Conservation (phyloP, 2,329 filamentous ascomycete genomes). For the Parastagonospora avenae region DNA sequence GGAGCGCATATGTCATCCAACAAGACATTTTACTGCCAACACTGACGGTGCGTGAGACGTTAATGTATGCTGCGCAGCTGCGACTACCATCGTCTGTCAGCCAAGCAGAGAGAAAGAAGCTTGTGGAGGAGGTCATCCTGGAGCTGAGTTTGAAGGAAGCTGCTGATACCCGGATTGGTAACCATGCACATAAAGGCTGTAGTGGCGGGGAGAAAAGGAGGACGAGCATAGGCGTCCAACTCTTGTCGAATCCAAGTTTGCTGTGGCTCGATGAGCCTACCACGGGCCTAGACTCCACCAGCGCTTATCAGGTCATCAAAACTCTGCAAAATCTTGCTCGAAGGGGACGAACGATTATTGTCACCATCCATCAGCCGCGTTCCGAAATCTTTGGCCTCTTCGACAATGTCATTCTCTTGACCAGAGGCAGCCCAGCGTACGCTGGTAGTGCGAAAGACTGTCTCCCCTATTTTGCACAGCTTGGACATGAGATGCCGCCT, state of each 20-base stretch:
- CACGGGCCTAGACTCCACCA: constrained; percentile 77
- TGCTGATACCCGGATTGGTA: constrained; percentile 74
- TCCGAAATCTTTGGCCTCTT: constrained; percentile 82
- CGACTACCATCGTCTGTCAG: constrained; percentile 69
- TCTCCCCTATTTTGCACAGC: constrained; percentile 66
- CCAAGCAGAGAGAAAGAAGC: constrained; percentile 60
- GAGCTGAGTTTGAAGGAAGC: constrained; percentile 79
- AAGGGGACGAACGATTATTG: constrained; percentile 73
- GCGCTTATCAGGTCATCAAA: constrained; percentile 73
- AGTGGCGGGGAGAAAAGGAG: constrained; percentile 80
- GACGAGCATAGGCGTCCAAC: constrained; percentile 77
- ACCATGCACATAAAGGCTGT: constrained; percentile 72
- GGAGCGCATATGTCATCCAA: constrained; percentile 75
- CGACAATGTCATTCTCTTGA: constrained; percentile 72
- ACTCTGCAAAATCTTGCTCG: constrained; percentile 71
- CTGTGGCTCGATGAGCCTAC: constrained; percentile 81
- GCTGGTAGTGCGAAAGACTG: constrained; percentile 65
- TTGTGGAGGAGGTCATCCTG: constrained; percentile 78
- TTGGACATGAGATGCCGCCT: constrained; percentile 66
- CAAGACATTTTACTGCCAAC: constrained; percentile 76
- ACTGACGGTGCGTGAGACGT: constrained; percentile 75
- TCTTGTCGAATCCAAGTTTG: constrained; percentile 78
- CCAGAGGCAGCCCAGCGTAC: constrained; percentile 70
- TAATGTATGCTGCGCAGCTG: constrained; percentile 74
- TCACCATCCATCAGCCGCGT: constrained; percentile 77